Evolutionary conservation across 108 stramenopile species (phyloP), one percentile per base, ranked within the genome.

Genomic region (Parmales sp.): DNA sequence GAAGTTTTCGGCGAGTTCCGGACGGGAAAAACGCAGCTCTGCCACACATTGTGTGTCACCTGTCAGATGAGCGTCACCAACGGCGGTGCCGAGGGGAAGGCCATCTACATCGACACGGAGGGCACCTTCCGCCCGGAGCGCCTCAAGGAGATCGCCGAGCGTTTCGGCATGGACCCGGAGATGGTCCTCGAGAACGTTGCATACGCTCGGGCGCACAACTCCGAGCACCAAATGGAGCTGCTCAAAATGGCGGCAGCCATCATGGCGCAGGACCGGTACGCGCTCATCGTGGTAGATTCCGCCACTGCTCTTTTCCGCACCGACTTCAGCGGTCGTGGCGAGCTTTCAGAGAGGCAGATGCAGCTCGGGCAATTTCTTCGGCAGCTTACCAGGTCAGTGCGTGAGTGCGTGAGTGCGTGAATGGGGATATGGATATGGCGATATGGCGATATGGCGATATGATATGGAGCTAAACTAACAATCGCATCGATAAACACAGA

Each of bases 31-130:
- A 99, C 99, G 7, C 97, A 98, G 78, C 86, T 99, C 38, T 99
- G 99, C 73, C 99, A 99, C 76, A 99, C 99, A 13, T 85, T 99
- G 1, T 99, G 99, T 69, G 95, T 99, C 43, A 98, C 95, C 26
- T 96, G 96, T 68, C 99, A 99, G 82, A 87, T 97, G 81, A 86
- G 93, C 26, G 74, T 98, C 66, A 90, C 88, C 16, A 88, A 95
- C 29, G 99, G 99, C 23, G 99, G 99, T 39, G 99, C 95, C 37
- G 97, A 98, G 80, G 99, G 97, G 25, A 39, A 36, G 22, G 99
- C 97, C 38, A 97, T 99, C 64, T 98, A 97, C 81, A 97, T 98
- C 70, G 99, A 99, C 76, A 99, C 99, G 0, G 99, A 99, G 74
- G 96, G 97, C 43, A 96, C 95, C 29, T 99, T 99, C 75, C 93